These are phyloP conservation scores for Fusarium torulosum DNA, from an alignment of 2,329 filamentous ascomycete species.

Conservation along the genomic window DNA sequence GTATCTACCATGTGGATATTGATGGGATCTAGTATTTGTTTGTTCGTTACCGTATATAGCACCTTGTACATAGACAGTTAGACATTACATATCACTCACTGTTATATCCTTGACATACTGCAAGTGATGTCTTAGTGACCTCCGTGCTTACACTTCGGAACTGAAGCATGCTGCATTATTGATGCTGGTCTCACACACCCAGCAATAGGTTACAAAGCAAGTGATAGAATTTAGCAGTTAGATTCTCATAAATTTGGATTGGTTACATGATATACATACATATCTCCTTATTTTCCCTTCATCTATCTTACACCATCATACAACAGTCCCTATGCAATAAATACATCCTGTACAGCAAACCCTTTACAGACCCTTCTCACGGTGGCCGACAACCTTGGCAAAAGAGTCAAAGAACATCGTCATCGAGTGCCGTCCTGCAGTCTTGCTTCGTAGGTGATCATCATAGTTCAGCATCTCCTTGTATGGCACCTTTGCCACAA, in stretches of 20 bases:
- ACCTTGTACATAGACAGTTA: background rate
- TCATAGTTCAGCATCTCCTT: constrained; percentile 98
- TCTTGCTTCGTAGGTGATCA: constrained; percentile 88
- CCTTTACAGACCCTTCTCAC: constrained; percentile 62
- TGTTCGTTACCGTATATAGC: background rate
- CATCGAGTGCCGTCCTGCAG: constrained; percentile 78
- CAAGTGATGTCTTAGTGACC: background rate
- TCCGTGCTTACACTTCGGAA: background rate
- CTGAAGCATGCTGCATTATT: background rate
- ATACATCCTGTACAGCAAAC: background rate
- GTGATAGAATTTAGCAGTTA: background rate
- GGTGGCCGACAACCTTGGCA: constrained; percentile 65
- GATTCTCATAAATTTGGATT: background rate
- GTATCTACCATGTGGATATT: constrained; percentile 1
- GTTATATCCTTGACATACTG: background rate
- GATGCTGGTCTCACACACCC: background rate
- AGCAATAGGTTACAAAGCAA: background rate
- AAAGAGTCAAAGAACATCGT: constrained; percentile 71
- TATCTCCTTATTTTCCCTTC: background rate
- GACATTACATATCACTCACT: background rate
- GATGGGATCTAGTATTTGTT: constrained; percentile 3
- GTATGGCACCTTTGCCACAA: constrained; percentile 88
- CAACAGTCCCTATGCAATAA: background rate
- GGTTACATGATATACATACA: constrained; percentile 10
- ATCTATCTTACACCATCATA: constrained; percentile 18